Evolutionary conservation across 805 yeast species (phyloP), one percentile per base, ranked within the genome.

Genomic region (Hanseniaspora occidentalis): DNA sequence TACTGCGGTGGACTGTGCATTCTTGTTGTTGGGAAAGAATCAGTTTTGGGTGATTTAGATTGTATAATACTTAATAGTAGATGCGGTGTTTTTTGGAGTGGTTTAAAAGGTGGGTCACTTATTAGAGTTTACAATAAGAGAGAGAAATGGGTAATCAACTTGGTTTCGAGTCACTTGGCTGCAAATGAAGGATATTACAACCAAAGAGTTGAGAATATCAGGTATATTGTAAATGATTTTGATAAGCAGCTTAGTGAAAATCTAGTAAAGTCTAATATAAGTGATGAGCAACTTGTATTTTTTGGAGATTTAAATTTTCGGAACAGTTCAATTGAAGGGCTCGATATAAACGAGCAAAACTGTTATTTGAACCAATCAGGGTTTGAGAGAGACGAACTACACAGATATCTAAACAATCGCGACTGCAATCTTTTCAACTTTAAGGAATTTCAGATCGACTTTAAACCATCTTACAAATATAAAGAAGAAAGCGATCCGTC

Each of bases 221-320:
- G 58, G 25, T 57, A 61, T 2, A 58, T 84, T 2, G 65, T 76
- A 50, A 63, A 72, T 24, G 67, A 73, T 3, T 52, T 82, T 18
- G 16, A 29, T 16, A 14, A 36, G 73, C 69, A 41, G 37, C 37
- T 10, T 47, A 47, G 21, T 9, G 11, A 24, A 9, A 19, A 33
- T 13, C n/a, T 11, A 11, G 36, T 9, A 47, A 51, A 14, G 43
- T 50, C 11, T 34, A 45, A 24, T 77, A 81, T 51, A 70, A 68
- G 10, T 79, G 17, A 77, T 47, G 77, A 75, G 3, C 94, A 82
- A 53, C 59, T 78, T 4, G 79, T 86, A 51, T 56, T 86, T 39
- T 60, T 84, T 67, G 97, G 97, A 0, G 97, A 88, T 58, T 63
- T 88, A 50, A 88, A 88, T 54, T 88, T 82, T 57, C 66, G 97